These are phyloP conservation scores for Pestalotiopsis sp. DNA, from an alignment of 2,329 filamentous ascomycete genomes.

Conservation along the genomic window DNA sequence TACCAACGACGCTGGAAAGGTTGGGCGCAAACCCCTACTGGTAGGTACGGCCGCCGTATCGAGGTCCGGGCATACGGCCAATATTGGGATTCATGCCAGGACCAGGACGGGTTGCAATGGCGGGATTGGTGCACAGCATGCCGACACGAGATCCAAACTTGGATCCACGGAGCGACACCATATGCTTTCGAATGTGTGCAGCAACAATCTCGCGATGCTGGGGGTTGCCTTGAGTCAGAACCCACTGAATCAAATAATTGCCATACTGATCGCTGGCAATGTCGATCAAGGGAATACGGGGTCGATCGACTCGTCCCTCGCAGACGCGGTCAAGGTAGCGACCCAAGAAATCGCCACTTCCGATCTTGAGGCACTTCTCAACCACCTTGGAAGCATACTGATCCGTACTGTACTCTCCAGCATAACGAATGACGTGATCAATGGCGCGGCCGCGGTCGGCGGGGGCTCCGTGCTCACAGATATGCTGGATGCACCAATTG, in stretches of 20 bases:
- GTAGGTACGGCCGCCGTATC: constrained; percentile 59
- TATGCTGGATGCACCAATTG: constrained; percentile 99
- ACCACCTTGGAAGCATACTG: constrained; percentile 99
- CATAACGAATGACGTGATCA: constrained; percentile 92
- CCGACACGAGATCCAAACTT: constrained; percentile 98
- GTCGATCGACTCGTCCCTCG: constrained; percentile 85
- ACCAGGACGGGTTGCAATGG: constrained; percentile 84
- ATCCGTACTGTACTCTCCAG: constrained; percentile 96
- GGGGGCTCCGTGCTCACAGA: constrained; percentile 93
- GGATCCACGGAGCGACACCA: constrained; percentile 97
- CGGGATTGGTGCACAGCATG: constrained; percentile 98
- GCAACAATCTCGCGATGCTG: constrained; percentile 94
- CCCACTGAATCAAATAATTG: constrained; percentile 98
- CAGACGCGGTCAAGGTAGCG: constrained; percentile 94
- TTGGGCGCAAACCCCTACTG: constrained; percentile 43
- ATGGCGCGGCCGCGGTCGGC: constrained; percentile 91
- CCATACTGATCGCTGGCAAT: constrained; percentile 99
- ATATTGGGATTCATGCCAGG: constrained; percentile 69
- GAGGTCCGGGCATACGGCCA: constrained; percentile 58
- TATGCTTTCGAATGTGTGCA: constrained; percentile 95
- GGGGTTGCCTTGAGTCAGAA: constrained; percentile 82
- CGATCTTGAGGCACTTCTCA: constrained; percentile 98
- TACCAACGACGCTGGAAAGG: background rate
- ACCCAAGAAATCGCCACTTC: constrained; percentile 84
- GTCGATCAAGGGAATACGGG: constrained; percentile 95